Evolutionary conservation across 2,329 filamentous ascomycete species (phyloP).

Genomic region (Penicillium sp.): DNA sequence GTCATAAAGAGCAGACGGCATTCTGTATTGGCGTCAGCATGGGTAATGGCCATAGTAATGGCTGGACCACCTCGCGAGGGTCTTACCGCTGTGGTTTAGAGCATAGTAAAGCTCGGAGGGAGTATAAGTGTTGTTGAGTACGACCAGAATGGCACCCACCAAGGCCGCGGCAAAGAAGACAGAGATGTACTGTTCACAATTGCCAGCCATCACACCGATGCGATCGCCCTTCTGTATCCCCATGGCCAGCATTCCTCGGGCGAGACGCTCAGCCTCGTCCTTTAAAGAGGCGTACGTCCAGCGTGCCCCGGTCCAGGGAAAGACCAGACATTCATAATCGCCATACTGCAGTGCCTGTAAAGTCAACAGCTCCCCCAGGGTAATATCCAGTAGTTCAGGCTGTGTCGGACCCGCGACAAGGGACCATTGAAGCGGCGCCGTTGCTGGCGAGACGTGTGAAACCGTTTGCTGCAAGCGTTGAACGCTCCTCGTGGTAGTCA

Average conservation of each 20-base stretch:
- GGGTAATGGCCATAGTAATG: not conserved
- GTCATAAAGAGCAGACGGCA: constrained; percentile 74
- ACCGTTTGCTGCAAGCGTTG: constrained; percentile 32
- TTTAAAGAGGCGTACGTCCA: constrained; percentile 70
- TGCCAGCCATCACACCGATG: constrained; percentile 70
- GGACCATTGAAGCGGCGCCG: constrained; percentile 39
- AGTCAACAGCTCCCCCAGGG: constrained; percentile 69
- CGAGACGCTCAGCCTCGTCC: constrained; percentile 60
- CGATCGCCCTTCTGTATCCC: constrained; percentile 68
- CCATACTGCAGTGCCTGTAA: constrained; percentile 67
- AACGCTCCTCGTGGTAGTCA: constrained; percentile 25
- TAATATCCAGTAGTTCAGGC: constrained; percentile 68
- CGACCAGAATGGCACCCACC: constrained; percentile 67
- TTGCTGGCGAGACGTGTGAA: constrained; percentile 26
- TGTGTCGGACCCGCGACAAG: constrained; percentile 67
- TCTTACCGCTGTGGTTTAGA: constrained; percentile 65
- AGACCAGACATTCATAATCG: constrained; percentile 66
- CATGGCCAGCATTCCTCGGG: constrained; percentile 64
- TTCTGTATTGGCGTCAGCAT: constrained; percentile 42
- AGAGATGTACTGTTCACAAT: constrained; percentile 59
- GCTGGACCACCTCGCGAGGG: not conserved
- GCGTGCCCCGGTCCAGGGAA: constrained; percentile 71
- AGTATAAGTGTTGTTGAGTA: constrained; percentile 81
- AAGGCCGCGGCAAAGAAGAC: constrained; percentile 71
- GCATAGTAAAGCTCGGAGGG: constrained; percentile 69